Evolutionary conservation across 805 yeast genomes (phyloP).

Genomic region (Candida sphagnicola): DNA sequence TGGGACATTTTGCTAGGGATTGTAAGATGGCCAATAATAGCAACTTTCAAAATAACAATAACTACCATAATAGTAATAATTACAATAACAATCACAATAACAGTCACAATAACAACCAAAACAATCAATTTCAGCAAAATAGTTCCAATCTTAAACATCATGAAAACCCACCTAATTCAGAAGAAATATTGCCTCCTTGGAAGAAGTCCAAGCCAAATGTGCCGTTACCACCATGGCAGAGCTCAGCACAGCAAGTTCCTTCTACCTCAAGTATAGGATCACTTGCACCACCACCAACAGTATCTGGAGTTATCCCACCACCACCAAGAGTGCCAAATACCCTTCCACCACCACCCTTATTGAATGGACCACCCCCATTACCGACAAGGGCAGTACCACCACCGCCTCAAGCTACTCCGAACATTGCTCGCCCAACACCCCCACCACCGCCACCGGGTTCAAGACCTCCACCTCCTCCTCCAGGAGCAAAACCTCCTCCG

Average conservation of each 20-base stretch:
- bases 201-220: slow-evolving; percentile 19
- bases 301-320: slow-evolving; percentile 4
- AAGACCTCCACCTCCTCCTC: slow-evolving; percentile 17
- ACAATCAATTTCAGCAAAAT: too few species aligned
- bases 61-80: not conserved
- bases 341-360: slow-evolving; percentile 18
- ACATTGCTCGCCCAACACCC: slow-evolving; percentile 14
- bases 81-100: not conserved
- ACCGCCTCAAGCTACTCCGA: slow-evolving; percentile 21
- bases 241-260: slow-evolving; percentile 12
- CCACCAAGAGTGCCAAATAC: slow-evolving; percentile 6
- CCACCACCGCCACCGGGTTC: slow-evolving; percentile 11
- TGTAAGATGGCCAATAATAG: slow-evolving; percentile 52
- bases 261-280: slow-evolving; percentile 9
- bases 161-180: slow-evolving; percentile 2
- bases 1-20: slow-evolving; percentile 87
- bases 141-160: too few species aligned
- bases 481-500: slow-evolving; percentile 19
- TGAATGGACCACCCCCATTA: slow-evolving; percentile 11
- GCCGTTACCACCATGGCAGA: slow-evolving; percentile 23
- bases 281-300: slow-evolving; percentile 21
- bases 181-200: slow-evolving; percentile 18
- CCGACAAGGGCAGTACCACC: slow-evolving; percentile 14
- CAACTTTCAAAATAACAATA: slow-evolving; percentile 2
- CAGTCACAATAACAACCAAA: not conserved